Conservation (phyloP, 352 stramenopile species). For the Globisporangium solare region DNA sequence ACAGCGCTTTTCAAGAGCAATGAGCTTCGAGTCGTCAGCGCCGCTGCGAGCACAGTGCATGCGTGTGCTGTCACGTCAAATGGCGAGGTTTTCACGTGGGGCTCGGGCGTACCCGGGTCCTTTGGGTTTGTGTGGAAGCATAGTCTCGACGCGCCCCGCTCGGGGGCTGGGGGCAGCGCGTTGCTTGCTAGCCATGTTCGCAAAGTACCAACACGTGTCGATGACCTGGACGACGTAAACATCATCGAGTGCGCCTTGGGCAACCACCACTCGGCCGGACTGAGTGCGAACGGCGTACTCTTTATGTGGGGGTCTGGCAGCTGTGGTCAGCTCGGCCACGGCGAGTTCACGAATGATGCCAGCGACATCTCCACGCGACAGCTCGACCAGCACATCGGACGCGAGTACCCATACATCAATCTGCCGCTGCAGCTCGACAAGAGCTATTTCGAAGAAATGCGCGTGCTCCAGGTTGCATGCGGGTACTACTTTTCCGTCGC, state of each 20-base stretch:
- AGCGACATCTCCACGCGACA: conserved; percentile 59
- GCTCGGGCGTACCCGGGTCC: conserved; percentile 48
- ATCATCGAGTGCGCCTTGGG: conserved; percentile 44
- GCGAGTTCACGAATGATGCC: conserved; percentile 36
- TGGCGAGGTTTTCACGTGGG: conserved; percentile 71
- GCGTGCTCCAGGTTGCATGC: conserved; percentile 61
- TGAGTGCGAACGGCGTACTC: conserved; percentile 48
- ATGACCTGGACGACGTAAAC: conserved; percentile 59
- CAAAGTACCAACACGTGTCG: conserved; percentile 43
- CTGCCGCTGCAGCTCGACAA: conserved; percentile 64
- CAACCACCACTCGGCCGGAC: conserved; percentile 62
- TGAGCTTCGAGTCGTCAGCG: conserved; percentile 48
- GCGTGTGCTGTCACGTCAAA: conserved; percentile 57
- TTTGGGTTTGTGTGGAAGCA: conserved; percentile 50
- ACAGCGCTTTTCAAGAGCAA: conserved; percentile 67
- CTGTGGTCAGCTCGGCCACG: conserved; percentile 71
- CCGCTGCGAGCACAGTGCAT: conserved; percentile 48
- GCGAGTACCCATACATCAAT: conserved; percentile 62
- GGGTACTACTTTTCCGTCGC: conserved; percentile 70
- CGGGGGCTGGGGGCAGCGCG: background rate
- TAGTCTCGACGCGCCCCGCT: background rate
- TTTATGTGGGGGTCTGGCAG: conserved; percentile 71
- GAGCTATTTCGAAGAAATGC: conserved; percentile 73
- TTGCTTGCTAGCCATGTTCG: conserved; percentile 15
- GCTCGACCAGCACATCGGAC: conserved; percentile 63